Evolutionary conservation across 306 rosid genomes (phyloP), one percentile per base, ranked within the genome.

Genomic region (Gastrolobium bilobum): DNA sequence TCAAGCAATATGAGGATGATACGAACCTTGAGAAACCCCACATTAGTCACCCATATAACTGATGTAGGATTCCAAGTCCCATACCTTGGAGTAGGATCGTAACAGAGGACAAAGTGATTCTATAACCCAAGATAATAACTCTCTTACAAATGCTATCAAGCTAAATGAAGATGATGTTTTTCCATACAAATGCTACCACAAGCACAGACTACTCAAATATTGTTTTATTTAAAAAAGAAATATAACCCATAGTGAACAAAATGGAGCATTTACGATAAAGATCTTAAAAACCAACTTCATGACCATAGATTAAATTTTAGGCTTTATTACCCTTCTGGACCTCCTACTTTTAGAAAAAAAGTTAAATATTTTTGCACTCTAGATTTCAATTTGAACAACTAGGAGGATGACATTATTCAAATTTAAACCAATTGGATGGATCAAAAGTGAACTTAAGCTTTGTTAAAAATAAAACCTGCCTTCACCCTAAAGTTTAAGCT

Each of bases 391-490:
- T 65, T 66, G 38, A 77, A 67, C 46, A 78, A 15, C 61, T 46
- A 38, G 20, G 52, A 52, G 47, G 38, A 34, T 5, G 43, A 58
- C 9, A 52, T 40, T 37, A 69, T 57, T 78, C 53, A 58, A 58
- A 57, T 47, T 62, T 43, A 72, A 52, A 63, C 33, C 38, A 67
- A 67, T 10, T 43, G 50, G 15, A 62, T 44, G 31, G 44, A 74
- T 56, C 54, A 73, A 54, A 65, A 73, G 54, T 53, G 50, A 44
- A 72, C 67, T 52, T 37, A 72, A 80, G 67, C 79, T 29, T 47
- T 61, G 40, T 62, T 14, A 64, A 47, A 26, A 4, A 46, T 43
- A 73, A 61, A 61, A 15, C 39, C 71, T 10, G 34, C 62, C 15
- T 76, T 51, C 37, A 75, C 15, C 53, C 53, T 76, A 63, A 63